Evolutionary conservation across 768 basidiomycete genomes (phyloP).

Genomic region (Calocera cornea): DNA sequence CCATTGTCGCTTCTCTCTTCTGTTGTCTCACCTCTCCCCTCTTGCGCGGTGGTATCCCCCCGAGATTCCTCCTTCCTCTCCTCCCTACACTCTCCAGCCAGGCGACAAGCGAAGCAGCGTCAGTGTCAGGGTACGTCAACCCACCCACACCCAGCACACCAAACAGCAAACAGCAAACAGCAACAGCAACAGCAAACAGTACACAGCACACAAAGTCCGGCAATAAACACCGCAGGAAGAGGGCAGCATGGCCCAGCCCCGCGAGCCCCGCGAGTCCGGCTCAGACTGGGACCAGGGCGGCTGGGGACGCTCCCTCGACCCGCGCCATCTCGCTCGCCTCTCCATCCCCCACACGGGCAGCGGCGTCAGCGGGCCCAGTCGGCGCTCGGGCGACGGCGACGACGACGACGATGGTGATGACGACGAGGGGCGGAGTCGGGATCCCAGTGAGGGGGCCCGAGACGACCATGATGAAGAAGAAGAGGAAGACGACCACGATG

Average conservation of each 20-base stretch:
- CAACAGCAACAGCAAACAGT: neutral
- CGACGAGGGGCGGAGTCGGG: neutral
- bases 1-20: no score
- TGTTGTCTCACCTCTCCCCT: no score
- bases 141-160: no score
- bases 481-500: neutral
- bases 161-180: neutral
- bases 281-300: neutral
- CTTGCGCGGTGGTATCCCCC: no score
- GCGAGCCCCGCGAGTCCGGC: neutral
- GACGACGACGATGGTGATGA: no score
- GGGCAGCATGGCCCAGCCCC: neutral
- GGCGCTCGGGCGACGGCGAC: neutral
- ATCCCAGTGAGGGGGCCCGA: neutral
- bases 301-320: neutral
- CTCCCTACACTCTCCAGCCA: no score
- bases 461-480: neutral
- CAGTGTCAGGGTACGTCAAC: no score
- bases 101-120: no score
- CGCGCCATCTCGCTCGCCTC: neutral
- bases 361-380: no score
- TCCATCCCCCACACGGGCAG: neutral
- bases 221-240: neutral
- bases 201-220: neutral
- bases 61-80: no score